Evolutionary conservation across 2,329 filamentous ascomycete species (phyloP).

Genomic region (Monilinia fructigena): DNA sequence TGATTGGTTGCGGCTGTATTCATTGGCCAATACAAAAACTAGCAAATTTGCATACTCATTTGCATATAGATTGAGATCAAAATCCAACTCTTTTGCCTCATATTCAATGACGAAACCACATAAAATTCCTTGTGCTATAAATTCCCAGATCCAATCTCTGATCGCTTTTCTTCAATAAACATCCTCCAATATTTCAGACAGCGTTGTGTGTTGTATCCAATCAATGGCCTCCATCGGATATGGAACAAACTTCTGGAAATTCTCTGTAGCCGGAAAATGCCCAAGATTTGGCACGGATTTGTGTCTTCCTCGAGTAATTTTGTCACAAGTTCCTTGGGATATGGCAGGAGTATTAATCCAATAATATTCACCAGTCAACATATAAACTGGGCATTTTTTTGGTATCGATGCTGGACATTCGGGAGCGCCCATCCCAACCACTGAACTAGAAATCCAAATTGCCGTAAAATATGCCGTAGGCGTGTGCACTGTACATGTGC

Average conservation of each 20-base stretch:
- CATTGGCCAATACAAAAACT: too few relatives aligned
- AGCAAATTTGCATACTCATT: too few relatives aligned
- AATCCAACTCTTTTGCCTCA: neutral
- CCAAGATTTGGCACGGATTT: neutral
- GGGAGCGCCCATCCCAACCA: constrained; percentile 49
- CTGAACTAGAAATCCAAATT: constrained; percentile 53
- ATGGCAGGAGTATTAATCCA: constrained; percentile 28
- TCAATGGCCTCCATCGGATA: constrained; percentile 5
- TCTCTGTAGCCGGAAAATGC: constrained; percentile 14
- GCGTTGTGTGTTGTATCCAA: neutral
- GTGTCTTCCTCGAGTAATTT: neutral
- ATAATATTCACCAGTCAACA: constrained; percentile 46
- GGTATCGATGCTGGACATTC: constrained; percentile 47
- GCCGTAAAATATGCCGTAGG: constrained; percentile 53
- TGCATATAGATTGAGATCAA: neutral
- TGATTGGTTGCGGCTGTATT: too few relatives aligned
- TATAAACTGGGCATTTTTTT: constrained; percentile 51
- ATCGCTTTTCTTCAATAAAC: neutral
- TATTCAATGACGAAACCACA: neutral
- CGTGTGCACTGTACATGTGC: constrained; percentile 50
- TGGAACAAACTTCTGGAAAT: neutral
- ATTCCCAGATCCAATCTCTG: neutral
- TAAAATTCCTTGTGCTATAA: neutral
- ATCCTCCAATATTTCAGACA: neutral
- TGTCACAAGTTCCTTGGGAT: constrained; percentile 22